A percentile compares a stretch with the other conserved stretches of the same genome.
Conservation (phyloP, 768 basidiomycete species). For the Boletellus ananas region DNA sequence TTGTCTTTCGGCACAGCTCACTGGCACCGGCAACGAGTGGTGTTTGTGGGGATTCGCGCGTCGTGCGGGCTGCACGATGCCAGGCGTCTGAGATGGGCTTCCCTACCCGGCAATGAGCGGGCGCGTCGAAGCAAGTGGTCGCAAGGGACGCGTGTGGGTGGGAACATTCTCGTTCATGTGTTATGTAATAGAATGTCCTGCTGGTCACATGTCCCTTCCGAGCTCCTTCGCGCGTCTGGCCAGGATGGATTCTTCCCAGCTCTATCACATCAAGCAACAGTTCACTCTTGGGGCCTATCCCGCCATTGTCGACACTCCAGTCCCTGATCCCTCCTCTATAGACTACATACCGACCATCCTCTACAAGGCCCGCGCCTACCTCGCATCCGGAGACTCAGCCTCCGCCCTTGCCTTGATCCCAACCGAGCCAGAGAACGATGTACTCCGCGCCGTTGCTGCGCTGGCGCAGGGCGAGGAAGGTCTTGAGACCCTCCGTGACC, state of each 20-base stretch:
- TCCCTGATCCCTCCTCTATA: conserved; percentile 58
- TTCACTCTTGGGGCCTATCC: conserved; percentile 77
- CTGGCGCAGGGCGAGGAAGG: conserved; percentile 63
- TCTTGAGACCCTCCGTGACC: conserved; percentile 80
- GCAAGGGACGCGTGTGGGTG: no score
- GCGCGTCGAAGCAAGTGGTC: no score
- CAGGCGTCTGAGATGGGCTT: no score
- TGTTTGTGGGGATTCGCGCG: no score
- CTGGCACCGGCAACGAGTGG: no score
- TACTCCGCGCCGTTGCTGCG: conserved; percentile 65
- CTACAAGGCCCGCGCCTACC: conserved; percentile 74
- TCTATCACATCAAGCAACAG: conserved; percentile 71
- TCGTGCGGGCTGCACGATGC: no score
- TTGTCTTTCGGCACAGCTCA: no score
- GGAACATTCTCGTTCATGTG: no score
- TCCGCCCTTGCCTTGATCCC: conserved; percentile 57
- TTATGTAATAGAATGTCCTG: neutral
- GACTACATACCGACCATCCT: conserved; percentile 65
- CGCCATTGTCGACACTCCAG: conserved; percentile 47
- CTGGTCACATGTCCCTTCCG: neutral
- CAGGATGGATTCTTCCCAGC: conserved; percentile 54
- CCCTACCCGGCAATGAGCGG: no score
- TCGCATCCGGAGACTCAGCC: conserved; percentile 62
- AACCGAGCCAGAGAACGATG: conserved; percentile 55
- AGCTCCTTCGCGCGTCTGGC: neutral